Evolutionary conservation across 768 basidiomycete species (phyloP).

Genomic region (Naganishia kalamii): DNA sequence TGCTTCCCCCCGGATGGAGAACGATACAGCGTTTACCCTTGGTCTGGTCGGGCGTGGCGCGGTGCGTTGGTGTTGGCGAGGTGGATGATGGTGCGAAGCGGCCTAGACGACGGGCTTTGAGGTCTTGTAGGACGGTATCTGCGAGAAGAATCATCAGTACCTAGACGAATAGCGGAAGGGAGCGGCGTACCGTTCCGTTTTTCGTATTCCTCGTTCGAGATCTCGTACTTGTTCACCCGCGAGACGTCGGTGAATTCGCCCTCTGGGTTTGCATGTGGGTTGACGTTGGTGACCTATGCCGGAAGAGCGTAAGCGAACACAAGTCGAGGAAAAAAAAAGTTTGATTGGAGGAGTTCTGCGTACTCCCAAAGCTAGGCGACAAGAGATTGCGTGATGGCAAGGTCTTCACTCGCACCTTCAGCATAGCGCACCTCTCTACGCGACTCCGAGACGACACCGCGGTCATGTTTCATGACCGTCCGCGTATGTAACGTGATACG

Average conservation of each 20-base stretch:
- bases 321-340: neutral
- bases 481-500: no score
- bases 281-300: neutral
- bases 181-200: constrained; percentile 61
- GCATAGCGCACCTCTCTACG: no score
- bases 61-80: constrained; percentile 24
- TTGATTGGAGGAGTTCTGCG: neutral
- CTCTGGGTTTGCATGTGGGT: constrained; percentile 67
- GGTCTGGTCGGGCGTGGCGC: constrained; percentile 6
- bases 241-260: constrained; percentile 80
- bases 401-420: no score
- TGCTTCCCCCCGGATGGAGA: neutral
- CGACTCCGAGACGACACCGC: no score
- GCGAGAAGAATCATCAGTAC: neutral
- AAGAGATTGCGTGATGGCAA: no score
- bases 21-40: constrained; percentile 20
- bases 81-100: constrained; percentile 58
- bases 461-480: no score
- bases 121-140: constrained; percentile 88
- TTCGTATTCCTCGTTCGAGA: constrained; percentile 74
- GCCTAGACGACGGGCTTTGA: constrained; percentile 77
- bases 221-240: constrained; percentile 86
- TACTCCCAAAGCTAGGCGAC: no score
- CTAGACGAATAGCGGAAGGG: constrained; percentile 9
- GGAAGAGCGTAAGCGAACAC: neutral